phyloP scores from a whole-genome alignment of 805 yeast species.

The Metschnikowia colocasiae region DNA sequence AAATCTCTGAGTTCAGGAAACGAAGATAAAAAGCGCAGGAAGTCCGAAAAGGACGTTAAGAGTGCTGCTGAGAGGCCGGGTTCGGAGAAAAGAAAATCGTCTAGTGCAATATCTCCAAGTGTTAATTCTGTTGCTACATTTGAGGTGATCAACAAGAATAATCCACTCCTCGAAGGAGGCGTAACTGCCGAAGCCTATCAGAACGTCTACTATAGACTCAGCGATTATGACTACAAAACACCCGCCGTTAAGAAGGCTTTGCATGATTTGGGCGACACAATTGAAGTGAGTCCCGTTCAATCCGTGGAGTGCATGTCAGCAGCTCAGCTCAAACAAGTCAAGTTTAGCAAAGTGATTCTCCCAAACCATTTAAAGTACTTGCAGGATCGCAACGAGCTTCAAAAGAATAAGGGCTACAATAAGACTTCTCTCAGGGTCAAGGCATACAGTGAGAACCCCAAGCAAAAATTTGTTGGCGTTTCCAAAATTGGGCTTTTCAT shows the following conservation, averaged over 20 bases:
- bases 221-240: conserved; percentile 44
- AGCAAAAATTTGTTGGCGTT: conserved; percentile 63
- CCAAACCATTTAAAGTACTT: conserved; percentile 33
- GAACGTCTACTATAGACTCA: conserved; percentile 47
- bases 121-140: conserved; percentile 2
- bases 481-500: conserved; percentile 62
- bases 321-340: conserved; percentile 27
- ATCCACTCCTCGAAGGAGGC: conserved; percentile 40
- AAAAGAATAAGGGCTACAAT: conserved; percentile 20
- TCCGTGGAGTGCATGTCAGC: conserved; percentile 21
- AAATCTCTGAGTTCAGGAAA: conserved; percentile 22
- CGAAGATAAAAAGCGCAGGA: conserved; percentile 32
- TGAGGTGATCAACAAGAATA: conserved; percentile 35
- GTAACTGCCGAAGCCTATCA: conserved; percentile 47
- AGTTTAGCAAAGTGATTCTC: conserved; percentile 28
- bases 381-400: conserved; percentile 34
- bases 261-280: conserved; percentile 21
- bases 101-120: conserved; percentile 10
- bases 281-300: conserved; percentile 26
- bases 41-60: conserved; percentile 17
- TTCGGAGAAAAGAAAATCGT: conserved; percentile 14
- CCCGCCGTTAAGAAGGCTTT: conserved; percentile 26
- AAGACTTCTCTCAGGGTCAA: conserved; percentile 45
- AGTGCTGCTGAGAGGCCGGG: conserved; percentile 5
- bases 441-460: conserved; percentile 55